A percentile compares a stretch with the other conserved stretches of the same genome.
These are phyloP conservation scores for Ustilago trichophora DNA, from an alignment of 1,284 basidiomycete species.

Conservation along the genomic window DNA sequence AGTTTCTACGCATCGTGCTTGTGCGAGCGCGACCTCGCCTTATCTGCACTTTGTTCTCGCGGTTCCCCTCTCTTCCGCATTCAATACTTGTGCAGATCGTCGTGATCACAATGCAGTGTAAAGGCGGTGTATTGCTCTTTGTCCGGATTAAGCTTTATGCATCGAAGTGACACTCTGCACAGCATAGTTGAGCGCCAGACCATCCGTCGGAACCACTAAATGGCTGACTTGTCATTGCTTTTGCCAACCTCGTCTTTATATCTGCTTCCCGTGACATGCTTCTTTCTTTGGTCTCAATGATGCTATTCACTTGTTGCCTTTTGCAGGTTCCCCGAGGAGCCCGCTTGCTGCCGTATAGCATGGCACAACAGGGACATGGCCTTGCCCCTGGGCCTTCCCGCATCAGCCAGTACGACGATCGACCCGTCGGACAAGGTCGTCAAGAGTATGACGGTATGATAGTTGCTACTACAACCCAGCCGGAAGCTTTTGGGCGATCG, in stretches of 20 bases:
- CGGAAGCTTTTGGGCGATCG: slow-evolving; percentile 6
- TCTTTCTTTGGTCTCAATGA: not conserved
- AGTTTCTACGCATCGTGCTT: slow-evolving; percentile 2
- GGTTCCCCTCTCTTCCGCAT: too few species aligned
- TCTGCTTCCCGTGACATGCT: too few species aligned
- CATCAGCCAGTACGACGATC: slow-evolving; percentile 15
- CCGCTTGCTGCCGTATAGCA: slow-evolving; percentile 1
- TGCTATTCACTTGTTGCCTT: not conserved
- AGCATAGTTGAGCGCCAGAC: too few species aligned
- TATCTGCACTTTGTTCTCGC: slow-evolving; percentile 3
- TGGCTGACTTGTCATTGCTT: too few species aligned
- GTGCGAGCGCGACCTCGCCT: not conserved
- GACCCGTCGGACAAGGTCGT: slow-evolving; percentile 7
- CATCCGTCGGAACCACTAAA: too few species aligned
- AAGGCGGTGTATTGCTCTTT: too few species aligned
- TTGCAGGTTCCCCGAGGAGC: slow-evolving; percentile 1
- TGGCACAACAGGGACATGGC: slow-evolving; percentile 23
- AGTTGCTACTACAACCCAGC: not conserved
- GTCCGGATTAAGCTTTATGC: too few species aligned
- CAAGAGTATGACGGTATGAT: slow-evolving; percentile 4
- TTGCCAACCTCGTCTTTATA: too few species aligned
- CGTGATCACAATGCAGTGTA: too few species aligned
- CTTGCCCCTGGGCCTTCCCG: slow-evolving; percentile 19
- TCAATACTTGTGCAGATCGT: too few species aligned
- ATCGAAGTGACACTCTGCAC: too few species aligned